These are phyloP conservation scores for Microbotryum scabiosae DNA, from an alignment of 1,284 basidiomycete species.

Conservation along the genomic window DNA sequence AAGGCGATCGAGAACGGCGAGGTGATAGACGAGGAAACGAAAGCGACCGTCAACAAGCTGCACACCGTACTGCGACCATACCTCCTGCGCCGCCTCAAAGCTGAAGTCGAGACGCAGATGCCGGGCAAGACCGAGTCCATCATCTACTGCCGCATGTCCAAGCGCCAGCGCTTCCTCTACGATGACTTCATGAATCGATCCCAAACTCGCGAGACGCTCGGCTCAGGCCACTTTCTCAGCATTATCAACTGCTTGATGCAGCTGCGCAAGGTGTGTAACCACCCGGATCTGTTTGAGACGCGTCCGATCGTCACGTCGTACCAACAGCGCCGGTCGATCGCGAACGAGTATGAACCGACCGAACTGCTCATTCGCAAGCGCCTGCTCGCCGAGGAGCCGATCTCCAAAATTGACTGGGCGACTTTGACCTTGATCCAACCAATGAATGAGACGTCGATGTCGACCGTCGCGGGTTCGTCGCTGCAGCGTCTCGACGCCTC, in stretches of 20 bases:
- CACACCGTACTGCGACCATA: conserved; percentile 90
- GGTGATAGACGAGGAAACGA: conserved; percentile 68
- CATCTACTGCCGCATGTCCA: conserved; percentile 82
- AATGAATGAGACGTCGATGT: conserved; percentile 43
- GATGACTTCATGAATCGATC: conserved; percentile 96
- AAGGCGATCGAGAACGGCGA: conserved; percentile 85
- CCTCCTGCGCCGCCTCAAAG: conserved; percentile 85
- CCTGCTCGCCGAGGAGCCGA: conserved; percentile 49
- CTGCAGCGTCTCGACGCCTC: conserved; percentile 54
- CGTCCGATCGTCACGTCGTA: conserved; percentile 89
- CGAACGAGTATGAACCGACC: conserved; percentile 77
- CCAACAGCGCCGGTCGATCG: conserved; percentile 69
- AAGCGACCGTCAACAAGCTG: conserved; percentile 78
- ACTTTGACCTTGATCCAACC: conserved; percentile 54
- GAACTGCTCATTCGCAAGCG: conserved; percentile 73
- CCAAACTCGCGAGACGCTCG: conserved; percentile 74
- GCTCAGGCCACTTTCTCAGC: conserved; percentile 67
- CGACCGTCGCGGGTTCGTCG: conserved; percentile 51
- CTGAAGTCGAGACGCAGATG: conserved; percentile 91
- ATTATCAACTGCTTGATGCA: conserved; percentile 98
- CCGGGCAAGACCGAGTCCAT: conserved; percentile 94
- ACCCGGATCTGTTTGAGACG: conserved; percentile 87
- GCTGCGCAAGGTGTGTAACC: conserved; percentile 56
- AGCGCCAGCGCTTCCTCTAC: conserved; percentile 91
- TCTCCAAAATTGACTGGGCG: conserved; percentile 51